Conservation (phyloP, 306 rosid genomes). For the Gynostemma pentaphyllum region DNA sequence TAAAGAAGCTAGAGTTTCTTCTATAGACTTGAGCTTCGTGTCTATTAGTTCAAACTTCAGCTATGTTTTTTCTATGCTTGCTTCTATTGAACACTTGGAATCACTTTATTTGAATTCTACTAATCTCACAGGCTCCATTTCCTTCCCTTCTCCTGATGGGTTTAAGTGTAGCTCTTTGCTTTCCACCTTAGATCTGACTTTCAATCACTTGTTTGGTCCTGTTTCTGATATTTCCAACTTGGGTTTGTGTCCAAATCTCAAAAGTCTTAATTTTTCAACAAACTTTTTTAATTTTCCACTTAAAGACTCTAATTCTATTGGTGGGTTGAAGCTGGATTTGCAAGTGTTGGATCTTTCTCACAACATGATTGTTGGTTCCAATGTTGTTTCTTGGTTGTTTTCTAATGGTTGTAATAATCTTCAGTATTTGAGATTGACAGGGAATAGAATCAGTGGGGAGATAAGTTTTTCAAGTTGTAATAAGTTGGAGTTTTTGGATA, state of each 20-base stretch:
- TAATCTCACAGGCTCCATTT: slow-evolving; percentile 48
- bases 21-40: slow-evolving; percentile 46
- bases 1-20: slow-evolving; percentile 31
- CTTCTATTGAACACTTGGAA: slow-evolving; percentile 44
- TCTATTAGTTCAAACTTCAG: slow-evolving; percentile 43
- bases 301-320: not conserved
- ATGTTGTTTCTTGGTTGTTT: slow-evolving; percentile 41
- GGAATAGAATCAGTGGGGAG: slow-evolving; percentile 56
- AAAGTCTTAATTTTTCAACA: slow-evolving; percentile 49
- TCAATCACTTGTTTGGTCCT: slow-evolving; percentile 43
- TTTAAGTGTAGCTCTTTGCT: slow-evolving; percentile 43
- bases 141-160: slow-evolving; percentile 6
- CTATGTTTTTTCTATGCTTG: slow-evolving; percentile 28
- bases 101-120: slow-evolving; percentile 31
- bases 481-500: slow-evolving; percentile 34
- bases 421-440: slow-evolving; percentile 28
- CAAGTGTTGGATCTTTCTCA: slow-evolving; percentile 48
- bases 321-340: slow-evolving; percentile 23
- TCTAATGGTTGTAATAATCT: slow-evolving; percentile 26
- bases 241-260: slow-evolving; percentile 32
- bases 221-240: slow-evolving; percentile 27
- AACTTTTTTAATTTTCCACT: slow-evolving; percentile 34
- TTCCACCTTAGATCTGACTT: slow-evolving; percentile 58
- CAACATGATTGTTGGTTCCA: slow-evolving; percentile 46
- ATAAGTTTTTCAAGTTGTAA: slow-evolving; percentile 29